A percentile compares a stretch with the other conserved stretches of the same genome.
phyloP scores from a whole-genome alignment of 371 early-diverging fungal genomes.

The Zopfochytrium polystomum region DNA sequence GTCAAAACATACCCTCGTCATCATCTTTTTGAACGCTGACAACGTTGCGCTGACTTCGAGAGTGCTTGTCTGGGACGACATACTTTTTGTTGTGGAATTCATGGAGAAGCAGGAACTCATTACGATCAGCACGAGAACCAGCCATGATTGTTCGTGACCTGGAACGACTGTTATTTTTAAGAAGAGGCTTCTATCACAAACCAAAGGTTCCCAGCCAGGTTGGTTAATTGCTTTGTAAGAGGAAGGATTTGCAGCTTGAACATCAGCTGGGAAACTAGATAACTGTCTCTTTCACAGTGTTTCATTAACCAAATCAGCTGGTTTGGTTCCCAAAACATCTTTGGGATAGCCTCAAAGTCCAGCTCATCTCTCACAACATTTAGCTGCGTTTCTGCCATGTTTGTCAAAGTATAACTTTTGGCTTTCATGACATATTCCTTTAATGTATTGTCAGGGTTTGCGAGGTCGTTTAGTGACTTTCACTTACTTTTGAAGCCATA shows the following conservation, averaged over 20 bases:
- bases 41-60: constrained; percentile 18
- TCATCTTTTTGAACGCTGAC: constrained; percentile 52
- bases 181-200: constrained; percentile 22
- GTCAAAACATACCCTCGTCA: constrained; percentile 37
- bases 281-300: constrained; percentile 82
- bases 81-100: constrained; percentile 91
- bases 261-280: constrained; percentile 77
- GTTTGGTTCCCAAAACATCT: constrained; percentile 63
- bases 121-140: constrained; percentile 96
- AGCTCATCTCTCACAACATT: constrained; percentile 81
- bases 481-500: constrained; percentile 68
- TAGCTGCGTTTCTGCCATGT: constrained; percentile 74
- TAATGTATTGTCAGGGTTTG: not conserved
- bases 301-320: constrained; percentile 66
- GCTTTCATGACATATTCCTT: constrained; percentile 45
- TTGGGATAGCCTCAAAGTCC: constrained; percentile 72
- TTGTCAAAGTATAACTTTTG: constrained; percentile 81
- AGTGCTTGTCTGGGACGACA: constrained; percentile 83
- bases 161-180: not conserved
- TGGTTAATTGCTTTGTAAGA: constrained; percentile 92
- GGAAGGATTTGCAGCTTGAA: constrained; percentile 85
- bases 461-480: not conserved
- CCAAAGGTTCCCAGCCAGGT: constrained; percentile 94
- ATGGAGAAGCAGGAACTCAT: constrained; percentile 96
- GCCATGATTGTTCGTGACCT: constrained; percentile 75